These are phyloP conservation scores for Sorghum bicolor DNA, from an alignment of 176 grass and related monocot species.

Conservation along the genomic window DNA sequence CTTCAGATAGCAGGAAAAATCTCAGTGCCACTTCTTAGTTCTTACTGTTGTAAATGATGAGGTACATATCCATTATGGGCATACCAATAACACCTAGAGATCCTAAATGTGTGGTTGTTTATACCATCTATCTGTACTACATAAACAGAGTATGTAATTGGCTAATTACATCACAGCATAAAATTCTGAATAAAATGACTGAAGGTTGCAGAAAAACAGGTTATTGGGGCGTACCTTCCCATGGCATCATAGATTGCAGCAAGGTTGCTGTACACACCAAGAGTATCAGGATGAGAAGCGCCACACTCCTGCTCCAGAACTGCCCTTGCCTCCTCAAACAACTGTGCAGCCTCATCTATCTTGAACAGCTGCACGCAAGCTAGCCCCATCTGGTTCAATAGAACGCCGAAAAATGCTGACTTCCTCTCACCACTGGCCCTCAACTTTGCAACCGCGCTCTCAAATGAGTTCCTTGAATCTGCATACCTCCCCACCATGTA, in stretches of 20 bases:
- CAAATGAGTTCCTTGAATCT: slow-evolving; percentile 74
- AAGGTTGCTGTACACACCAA: slow-evolving; percentile 94
- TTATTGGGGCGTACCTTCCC: slow-evolving; percentile 62
- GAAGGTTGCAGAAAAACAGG: background rate
- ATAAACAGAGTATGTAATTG: background rate
- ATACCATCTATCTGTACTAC: background rate
- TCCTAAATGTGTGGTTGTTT: background rate
- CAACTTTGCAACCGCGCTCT: slow-evolving; percentile 76
- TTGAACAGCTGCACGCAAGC: slow-evolving; percentile 97
- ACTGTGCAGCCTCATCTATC: slow-evolving; percentile 88
- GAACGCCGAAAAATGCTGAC: slow-evolving; percentile 87
- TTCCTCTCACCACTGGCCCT: slow-evolving; percentile 82
- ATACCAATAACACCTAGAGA: background rate
- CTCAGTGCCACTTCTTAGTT: background rate
- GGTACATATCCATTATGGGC: background rate
- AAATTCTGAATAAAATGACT: background rate
- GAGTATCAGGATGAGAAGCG: slow-evolving; percentile 71
- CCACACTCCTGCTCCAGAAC: slow-evolving; percentile 91
- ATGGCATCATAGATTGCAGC: slow-evolving; percentile 97
- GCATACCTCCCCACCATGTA: slow-evolving; percentile 87
- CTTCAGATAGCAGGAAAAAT: slow-evolving; percentile 5
- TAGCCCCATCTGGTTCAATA: slow-evolving; percentile 95
- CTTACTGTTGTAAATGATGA: background rate
- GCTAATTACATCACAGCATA: background rate
- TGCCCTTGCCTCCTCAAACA: slow-evolving; percentile 89